phyloP scores from a whole-genome alignment of 2,329 filamentous ascomycete species.

The Aspergillus fumigatus region DNA sequence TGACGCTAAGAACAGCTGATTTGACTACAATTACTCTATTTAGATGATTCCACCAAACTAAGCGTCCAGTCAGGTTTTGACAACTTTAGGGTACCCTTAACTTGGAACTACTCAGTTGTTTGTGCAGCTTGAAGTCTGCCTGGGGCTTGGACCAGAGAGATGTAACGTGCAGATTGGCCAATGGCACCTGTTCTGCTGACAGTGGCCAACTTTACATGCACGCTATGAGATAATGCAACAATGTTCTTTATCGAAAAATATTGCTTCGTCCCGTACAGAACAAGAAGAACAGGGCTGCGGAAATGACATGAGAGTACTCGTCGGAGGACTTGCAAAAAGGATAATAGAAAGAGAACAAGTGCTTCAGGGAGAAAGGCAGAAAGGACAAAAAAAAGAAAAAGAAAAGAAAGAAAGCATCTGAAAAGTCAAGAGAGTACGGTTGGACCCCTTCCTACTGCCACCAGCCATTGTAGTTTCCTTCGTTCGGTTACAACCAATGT shows the following conservation, averaged over 20 bases:
- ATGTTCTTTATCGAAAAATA: conserved; percentile 15
- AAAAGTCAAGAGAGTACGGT: conserved; percentile 16
- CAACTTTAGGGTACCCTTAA: conserved; percentile 15
- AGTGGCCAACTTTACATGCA: conserved; percentile 13
- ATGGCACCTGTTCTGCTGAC: conserved; percentile 20
- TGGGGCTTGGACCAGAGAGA: conserved; percentile 18
- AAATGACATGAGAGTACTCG: background rate
- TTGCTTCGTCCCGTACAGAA: conserved; percentile 11
- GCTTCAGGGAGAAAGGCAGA: background rate
- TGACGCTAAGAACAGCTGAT: conserved; percentile 15
- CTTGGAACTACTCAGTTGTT: conserved; percentile 20
- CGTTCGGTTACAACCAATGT: conserved; percentile 15
- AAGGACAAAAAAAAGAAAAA: background rate
- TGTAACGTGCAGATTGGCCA: conserved; percentile 28
- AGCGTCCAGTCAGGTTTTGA: conserved; percentile 12
- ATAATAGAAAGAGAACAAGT: background rate
- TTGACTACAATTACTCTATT: background rate
- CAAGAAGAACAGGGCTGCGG: conserved; percentile 3
- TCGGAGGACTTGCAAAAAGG: conserved; percentile 10
- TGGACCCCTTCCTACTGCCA: conserved; percentile 23
- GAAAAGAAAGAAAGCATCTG: background rate
- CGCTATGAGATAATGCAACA: conserved; percentile 20
- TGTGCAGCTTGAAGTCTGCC: conserved; percentile 19
- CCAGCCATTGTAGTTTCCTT: conserved; percentile 18
- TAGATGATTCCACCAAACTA: conserved; percentile 24